A percentile compares a stretch with the other conserved stretches of the same genome.
Evolutionary conservation across 345 rosid genomes (phyloP).

Genomic region (Linum usitatissimum): DNA sequence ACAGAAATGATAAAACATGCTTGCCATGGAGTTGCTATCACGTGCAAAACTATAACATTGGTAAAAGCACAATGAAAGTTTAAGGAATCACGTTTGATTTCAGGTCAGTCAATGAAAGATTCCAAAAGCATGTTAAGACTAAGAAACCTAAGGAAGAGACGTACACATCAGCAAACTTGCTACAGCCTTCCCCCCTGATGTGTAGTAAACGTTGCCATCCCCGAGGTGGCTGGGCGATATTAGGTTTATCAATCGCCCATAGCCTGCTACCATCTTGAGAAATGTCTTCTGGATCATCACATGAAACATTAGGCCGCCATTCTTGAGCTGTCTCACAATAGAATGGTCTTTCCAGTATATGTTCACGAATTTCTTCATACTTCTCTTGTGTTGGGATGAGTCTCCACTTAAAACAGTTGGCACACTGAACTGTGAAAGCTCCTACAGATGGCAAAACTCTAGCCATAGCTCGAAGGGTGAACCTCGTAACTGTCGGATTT

Average conservation of each 20-base stretch:
- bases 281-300: constrained; percentile 73
- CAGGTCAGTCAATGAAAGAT: too few species aligned
- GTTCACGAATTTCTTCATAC: constrained; percentile 90
- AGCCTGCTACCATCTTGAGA: constrained; percentile 81
- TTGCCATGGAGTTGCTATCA: background rate
- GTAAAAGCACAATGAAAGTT: background rate
- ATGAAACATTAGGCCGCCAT: constrained; percentile 70
- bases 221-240: constrained; percentile 74
- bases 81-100: too few species aligned
- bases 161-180: constrained; percentile 88
- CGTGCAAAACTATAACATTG: background rate
- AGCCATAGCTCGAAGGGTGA: constrained; percentile 16
- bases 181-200: constrained; percentile 79
- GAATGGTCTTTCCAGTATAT: constrained; percentile 59
- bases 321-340: constrained; percentile 53
- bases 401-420: constrained; percentile 85
- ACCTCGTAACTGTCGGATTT: constrained; percentile 16
- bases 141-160: constrained; percentile 15
- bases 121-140: too few species aligned
- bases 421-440: constrained; percentile 87
- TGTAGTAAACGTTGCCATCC: constrained; percentile 80
- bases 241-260: constrained; percentile 95
- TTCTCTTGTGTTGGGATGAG: constrained; percentile 75
- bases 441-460: constrained; percentile 61
- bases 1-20: background rate